Conservation (phyloP, 2,329 filamentous ascomycete species). For the Endoconidiophora laricicola region DNA sequence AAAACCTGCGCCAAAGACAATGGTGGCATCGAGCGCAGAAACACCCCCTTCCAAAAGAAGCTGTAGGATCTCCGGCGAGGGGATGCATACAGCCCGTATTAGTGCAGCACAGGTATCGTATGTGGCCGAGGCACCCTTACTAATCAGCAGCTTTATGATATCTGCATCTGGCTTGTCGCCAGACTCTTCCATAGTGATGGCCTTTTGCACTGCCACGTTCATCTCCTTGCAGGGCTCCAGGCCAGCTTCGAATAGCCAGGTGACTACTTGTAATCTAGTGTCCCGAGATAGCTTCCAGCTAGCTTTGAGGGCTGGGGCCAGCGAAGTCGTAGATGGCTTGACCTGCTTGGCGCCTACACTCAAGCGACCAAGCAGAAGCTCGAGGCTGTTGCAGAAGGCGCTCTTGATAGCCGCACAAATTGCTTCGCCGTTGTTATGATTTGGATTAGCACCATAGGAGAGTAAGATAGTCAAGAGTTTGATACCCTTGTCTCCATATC, state of each 20-base stretch:
- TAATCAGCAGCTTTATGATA: slow-evolving; percentile 7
- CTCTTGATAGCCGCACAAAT: slow-evolving; percentile 37
- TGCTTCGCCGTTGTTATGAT: slow-evolving; percentile 37
- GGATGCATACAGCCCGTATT: background rate
- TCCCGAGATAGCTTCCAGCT: slow-evolving; percentile 34
- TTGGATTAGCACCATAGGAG: slow-evolving; percentile 34
- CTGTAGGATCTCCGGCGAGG: background rate
- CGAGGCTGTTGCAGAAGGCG: slow-evolving; percentile 32
- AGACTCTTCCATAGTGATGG: slow-evolving; percentile 23
- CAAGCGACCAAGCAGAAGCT: slow-evolving; percentile 33
- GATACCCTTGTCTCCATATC: slow-evolving; percentile 32
- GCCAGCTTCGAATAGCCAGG: slow-evolving; percentile 35
- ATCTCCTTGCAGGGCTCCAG: slow-evolving; percentile 32
- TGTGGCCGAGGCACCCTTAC: slow-evolving; percentile 2
- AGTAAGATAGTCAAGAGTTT: slow-evolving; percentile 34
- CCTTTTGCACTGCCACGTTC: slow-evolving; percentile 32
- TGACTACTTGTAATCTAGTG: slow-evolving; percentile 30
- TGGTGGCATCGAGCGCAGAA: background rate
- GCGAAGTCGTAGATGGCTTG: slow-evolving; percentile 29
- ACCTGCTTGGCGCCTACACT: slow-evolving; percentile 26
- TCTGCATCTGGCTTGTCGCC: slow-evolving; percentile 4
- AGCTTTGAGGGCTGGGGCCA: slow-evolving; percentile 35
- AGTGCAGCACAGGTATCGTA: slow-evolving; percentile 4
- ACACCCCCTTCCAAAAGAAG: background rate
- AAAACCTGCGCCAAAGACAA: slow-evolving; percentile 2